These are phyloP conservation scores for Botrytis pseudocinerea DNA, from an alignment of 2,329 filamentous ascomycete species.

Conservation along the genomic window DNA sequence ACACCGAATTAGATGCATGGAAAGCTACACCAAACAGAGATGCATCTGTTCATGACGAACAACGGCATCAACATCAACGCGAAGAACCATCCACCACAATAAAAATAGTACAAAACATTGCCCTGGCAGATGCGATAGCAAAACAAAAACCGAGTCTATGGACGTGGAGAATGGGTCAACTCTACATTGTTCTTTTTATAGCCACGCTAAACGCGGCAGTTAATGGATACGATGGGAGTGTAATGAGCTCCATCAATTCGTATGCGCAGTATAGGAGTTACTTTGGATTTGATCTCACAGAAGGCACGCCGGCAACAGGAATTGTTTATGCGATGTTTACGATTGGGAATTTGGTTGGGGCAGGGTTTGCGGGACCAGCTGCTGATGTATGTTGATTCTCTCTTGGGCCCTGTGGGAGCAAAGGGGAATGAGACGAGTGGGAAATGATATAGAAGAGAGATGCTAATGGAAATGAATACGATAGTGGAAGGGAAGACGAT, in stretches of 20 bases:
- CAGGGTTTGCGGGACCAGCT: constrained; percentile 9
- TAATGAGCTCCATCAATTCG: constrained; percentile 52
- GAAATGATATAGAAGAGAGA: background rate
- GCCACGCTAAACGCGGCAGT: constrained; percentile 32
- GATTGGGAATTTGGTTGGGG: constrained; percentile 23
- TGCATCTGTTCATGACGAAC: background rate
- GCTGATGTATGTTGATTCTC: constrained; percentile 17
- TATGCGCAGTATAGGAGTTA: constrained; percentile 45
- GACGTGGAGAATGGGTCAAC: constrained; percentile 15
- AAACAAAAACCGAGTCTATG: constrained; percentile 19
- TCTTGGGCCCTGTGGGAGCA: background rate
- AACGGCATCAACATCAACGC: background rate
- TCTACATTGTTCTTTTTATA: constrained; percentile 27
- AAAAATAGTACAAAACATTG: constrained; percentile 1
- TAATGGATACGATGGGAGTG: constrained; percentile 51
- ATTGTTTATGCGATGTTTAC: constrained; percentile 29
- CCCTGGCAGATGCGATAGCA: constrained; percentile 8
- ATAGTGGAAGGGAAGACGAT: constrained; percentile 25
- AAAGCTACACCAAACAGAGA: background rate
- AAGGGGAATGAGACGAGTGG: too few species aligned
- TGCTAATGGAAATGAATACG: background rate
- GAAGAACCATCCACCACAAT: background rate
- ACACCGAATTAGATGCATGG: background rate
- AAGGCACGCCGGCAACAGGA: constrained; percentile 28
- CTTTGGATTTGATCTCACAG: constrained; percentile 27